Conservation (phyloP, 2,329 filamentous ascomycete genomes). For the Colletotrichum sp. region DNA sequence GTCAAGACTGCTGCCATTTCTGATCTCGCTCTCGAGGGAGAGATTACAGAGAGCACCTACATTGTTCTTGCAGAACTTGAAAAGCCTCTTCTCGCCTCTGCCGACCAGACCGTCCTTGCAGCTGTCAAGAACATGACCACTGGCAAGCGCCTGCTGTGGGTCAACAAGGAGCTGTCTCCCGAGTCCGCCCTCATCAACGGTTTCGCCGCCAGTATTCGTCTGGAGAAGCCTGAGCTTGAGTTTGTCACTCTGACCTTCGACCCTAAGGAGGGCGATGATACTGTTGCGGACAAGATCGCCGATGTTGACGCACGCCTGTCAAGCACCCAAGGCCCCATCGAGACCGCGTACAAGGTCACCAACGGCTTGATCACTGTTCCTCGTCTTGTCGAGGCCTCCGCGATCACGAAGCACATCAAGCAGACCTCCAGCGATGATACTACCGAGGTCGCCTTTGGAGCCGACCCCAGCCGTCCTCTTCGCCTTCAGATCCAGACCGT, state of each 20-base stretch:
- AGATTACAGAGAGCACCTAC: neutral
- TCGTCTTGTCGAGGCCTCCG: slow-evolving; percentile 24
- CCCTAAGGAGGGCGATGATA: neutral
- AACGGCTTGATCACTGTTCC: neutral
- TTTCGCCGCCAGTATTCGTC: neutral
- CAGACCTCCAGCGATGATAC: neutral
- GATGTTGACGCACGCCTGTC: neutral
- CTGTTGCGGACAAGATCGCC: neutral
- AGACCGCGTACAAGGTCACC: neutral
- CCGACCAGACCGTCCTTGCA: neutral
- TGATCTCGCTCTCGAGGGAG: neutral
- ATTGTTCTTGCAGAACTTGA: neutral
- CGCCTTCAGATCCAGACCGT: slow-evolving; percentile 23
- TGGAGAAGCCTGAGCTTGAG: neutral
- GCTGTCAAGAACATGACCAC: neutral
- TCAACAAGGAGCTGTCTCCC: neutral
- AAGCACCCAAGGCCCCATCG: neutral
- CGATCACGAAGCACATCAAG: neutral
- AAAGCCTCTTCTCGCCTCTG: neutral
- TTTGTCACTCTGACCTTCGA: neutral
- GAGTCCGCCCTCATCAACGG: slow-evolving; percentile 2
- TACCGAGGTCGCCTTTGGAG: neutral
- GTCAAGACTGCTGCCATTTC: neutral
- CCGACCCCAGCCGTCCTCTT: slow-evolving; percentile 12
- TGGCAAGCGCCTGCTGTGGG: slow-evolving; percentile 4